A percentile compares a stretch with the other conserved stretches of the same genome.
These are phyloP conservation scores for Puccinia triticina DNA, from an alignment of 1,284 basidiomycete species.

Conservation along the genomic window DNA sequence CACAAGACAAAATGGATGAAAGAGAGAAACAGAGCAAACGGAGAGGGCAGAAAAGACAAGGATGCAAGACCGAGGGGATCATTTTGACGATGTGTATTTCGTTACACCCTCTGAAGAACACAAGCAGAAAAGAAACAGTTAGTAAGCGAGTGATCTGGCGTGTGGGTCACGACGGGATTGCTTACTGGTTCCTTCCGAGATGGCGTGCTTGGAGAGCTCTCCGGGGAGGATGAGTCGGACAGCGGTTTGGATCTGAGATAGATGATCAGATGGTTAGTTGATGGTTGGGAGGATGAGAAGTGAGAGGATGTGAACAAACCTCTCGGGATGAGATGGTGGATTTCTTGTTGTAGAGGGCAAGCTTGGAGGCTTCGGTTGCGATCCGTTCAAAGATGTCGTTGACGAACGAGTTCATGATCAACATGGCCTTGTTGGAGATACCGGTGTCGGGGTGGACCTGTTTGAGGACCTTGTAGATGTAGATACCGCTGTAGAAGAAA, in stretches of 20 bases:
- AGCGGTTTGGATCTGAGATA: slow-evolving; percentile 74
- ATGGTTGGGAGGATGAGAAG: not conserved
- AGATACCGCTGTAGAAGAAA: slow-evolving; percentile 62
- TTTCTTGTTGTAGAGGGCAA: slow-evolving; percentile 89
- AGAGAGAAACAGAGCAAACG: not conserved
- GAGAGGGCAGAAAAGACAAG: not conserved
- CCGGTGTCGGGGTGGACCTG: slow-evolving; percentile 95
- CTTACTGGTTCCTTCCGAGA: slow-evolving; percentile 71
- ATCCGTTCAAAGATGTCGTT: slow-evolving; percentile 82
- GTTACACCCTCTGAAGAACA: slow-evolving; percentile 60
- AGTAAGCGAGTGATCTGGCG: slow-evolving; percentile 55
- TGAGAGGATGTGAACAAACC: slow-evolving; percentile 20
- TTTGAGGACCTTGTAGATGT: slow-evolving; percentile 88
- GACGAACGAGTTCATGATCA: slow-evolving; percentile 76
- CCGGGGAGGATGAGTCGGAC: slow-evolving; percentile 88
- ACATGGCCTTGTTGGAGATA: slow-evolving; percentile 97
- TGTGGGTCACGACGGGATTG: slow-evolving; percentile 58
- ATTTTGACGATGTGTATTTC: slow-evolving; percentile 66
- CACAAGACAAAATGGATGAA: slow-evolving; percentile 7
- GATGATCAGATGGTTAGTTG: slow-evolving; percentile 56
- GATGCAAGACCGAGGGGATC: slow-evolving; percentile 47
- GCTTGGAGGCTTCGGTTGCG: slow-evolving; percentile 84
- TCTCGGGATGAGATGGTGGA: slow-evolving; percentile 91
- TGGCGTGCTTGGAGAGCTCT: slow-evolving; percentile 79
- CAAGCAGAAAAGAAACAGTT: not conserved